Percentiles rank a stretch among this genome's conserved stretches.
Evolutionary conservation across 495 filamentous ascomycete genomes (phyloP).

Genomic region (Tetracladium setigerum): DNA sequence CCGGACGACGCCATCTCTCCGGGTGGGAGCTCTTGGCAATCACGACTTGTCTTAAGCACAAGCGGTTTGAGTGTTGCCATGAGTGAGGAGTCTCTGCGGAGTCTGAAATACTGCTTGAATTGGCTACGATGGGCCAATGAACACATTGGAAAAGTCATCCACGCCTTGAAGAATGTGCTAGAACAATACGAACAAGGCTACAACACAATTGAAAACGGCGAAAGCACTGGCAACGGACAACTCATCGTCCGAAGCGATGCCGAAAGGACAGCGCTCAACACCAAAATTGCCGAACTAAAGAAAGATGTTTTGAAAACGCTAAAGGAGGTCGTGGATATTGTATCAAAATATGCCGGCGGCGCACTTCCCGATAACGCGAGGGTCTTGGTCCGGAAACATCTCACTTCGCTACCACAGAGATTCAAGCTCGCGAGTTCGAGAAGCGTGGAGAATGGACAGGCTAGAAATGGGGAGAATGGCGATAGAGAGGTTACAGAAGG

Average conservation of each 20-base stretch:
- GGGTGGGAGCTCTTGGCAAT: constrained; percentile 48
- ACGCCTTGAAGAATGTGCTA: constrained; percentile 59
- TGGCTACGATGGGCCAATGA: constrained; percentile 72
- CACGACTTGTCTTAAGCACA: constrained; percentile 72
- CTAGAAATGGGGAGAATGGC: constrained; percentile 28
- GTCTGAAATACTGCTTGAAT: constrained; percentile 67
- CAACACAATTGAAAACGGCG: constrained; percentile 1
- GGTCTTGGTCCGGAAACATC: constrained; percentile 66
- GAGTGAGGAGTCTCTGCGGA: constrained; percentile 72
- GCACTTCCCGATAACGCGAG: constrained; percentile 79
- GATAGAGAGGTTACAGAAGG: constrained; percentile 34
- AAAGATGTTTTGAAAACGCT: constrained; percentile 69
- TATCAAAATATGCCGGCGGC: constrained; percentile 77
- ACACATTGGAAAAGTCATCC: constrained; percentile 61
- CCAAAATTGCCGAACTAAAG: constrained; percentile 60
- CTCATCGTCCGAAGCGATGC: constrained; percentile 22
- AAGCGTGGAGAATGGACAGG: not conserved
- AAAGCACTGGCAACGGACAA: constrained; percentile 20
- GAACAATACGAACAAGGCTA: constrained; percentile 60
- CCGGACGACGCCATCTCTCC: constrained; percentile 27
- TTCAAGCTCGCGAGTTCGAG: constrained; percentile 49
- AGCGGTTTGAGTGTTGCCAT: constrained; percentile 81
- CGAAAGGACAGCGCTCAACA: constrained; percentile 35
- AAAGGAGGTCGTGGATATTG: constrained; percentile 65
- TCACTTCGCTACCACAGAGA: constrained; percentile 69